These are phyloP conservation scores for Friedmanniomyces endolithicus DNA, from an alignment of 495 filamentous ascomycete species.

Conservation along the genomic window DNA sequence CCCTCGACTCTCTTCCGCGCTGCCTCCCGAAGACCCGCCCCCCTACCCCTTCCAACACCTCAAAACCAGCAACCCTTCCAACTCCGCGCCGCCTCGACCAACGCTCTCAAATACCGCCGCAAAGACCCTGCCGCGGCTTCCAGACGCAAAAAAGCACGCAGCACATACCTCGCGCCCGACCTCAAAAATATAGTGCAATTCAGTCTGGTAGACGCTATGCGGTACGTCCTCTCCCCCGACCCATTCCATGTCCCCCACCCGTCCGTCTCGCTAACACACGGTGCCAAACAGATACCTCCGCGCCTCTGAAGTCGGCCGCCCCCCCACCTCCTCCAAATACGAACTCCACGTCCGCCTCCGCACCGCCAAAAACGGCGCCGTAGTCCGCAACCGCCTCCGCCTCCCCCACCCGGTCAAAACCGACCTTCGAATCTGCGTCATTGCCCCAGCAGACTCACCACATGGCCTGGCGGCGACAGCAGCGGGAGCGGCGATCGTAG, in stretches of 20 bases:
- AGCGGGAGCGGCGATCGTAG: constrained; percentile 68
- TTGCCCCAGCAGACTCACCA: constrained; percentile 65
- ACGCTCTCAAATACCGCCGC: constrained; percentile 23
- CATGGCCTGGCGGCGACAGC: constrained; percentile 54
- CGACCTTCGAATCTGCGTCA: constrained; percentile 72
- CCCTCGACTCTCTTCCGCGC: not conserved
- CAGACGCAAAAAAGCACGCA: constrained; percentile 54
- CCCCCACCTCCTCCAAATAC: constrained; percentile 65
- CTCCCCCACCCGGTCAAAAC: constrained; percentile 83
- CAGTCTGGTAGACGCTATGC: constrained; percentile 83
- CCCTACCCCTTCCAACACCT: not conserved
- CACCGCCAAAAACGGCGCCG: constrained; percentile 67
- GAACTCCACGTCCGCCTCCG: constrained; percentile 70
- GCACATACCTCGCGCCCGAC: constrained; percentile 49
- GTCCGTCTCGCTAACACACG: not conserved
- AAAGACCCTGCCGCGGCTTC: constrained; percentile 23
- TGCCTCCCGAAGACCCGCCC: not conserved
- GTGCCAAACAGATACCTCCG: constrained; percentile 60
- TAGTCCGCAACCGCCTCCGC: constrained; percentile 73
- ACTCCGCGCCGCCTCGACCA: constrained; percentile 17
- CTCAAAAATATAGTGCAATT: constrained; percentile 54
- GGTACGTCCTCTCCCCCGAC: constrained; percentile 39
- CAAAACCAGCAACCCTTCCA: constrained; percentile 12
- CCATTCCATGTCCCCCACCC: not conserved
- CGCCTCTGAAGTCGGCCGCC: constrained; percentile 77